Evolutionary conservation across 2,329 filamentous ascomycete genomes (phyloP).

Genomic region (Helotiales sp.): DNA sequence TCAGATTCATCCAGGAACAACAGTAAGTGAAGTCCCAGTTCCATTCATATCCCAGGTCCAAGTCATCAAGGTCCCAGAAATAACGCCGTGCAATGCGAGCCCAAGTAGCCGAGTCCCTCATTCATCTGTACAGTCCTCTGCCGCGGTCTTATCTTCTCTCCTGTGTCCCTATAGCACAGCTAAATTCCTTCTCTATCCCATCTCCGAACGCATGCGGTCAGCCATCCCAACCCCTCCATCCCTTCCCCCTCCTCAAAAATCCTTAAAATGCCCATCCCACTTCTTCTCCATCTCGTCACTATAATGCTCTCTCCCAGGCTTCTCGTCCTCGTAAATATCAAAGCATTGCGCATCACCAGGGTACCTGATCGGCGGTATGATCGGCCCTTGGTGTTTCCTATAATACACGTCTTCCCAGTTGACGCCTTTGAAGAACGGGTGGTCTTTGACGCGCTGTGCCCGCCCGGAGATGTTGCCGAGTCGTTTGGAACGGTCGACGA

Average conservation of each 20-base stretch:
- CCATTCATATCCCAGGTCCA: neutral
- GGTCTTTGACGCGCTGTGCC: conserved; percentile 71
- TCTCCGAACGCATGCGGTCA: neutral
- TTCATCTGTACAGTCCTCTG: conserved; percentile 1
- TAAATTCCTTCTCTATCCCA: neutral
- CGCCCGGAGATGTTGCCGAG: conserved; percentile 81
- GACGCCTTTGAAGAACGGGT: conserved; percentile 75
- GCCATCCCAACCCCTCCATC: neutral
- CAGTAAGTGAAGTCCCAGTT: neutral
- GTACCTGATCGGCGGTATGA: conserved; percentile 74
- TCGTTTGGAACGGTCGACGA: conserved; percentile 76
- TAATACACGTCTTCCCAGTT: conserved; percentile 76
- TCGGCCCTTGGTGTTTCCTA: conserved; percentile 69
- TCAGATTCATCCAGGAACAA: neutral
- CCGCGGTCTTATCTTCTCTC: neutral
- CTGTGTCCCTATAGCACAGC: neutral
- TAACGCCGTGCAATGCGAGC: neutral
- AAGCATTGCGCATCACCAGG: conserved; percentile 81
- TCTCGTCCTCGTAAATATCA: conserved; percentile 81
- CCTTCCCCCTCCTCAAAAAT: conserved; percentile 58
- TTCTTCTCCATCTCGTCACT: conserved; percentile 69
- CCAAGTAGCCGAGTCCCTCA: neutral
- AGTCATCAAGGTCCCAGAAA: neutral
- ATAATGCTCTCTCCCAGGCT: conserved; percentile 67
- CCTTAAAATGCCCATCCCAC: conserved; percentile 73